phyloP scores from a whole-genome alignment of 768 basidiomycete genomes.

The Nidularia sp. region DNA sequence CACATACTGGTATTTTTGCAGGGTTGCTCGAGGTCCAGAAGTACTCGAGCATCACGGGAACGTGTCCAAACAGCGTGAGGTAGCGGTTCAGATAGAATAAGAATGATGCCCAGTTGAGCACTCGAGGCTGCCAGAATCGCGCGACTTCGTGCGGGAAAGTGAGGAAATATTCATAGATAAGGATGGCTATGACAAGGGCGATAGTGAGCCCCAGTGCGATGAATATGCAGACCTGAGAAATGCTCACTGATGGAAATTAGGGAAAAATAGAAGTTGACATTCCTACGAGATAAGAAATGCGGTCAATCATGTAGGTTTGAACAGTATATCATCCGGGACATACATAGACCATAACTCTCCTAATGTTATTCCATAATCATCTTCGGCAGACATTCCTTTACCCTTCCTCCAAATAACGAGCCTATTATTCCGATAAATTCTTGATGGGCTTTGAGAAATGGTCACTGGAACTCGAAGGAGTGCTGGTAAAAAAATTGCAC shows the following conservation, averaged over 20 bases:
- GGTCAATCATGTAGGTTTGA: too few species aligned
- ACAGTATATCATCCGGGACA: too few species aligned
- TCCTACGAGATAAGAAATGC: too few species aligned
- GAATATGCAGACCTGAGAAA: neutral
- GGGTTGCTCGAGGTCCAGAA: slow-evolving; percentile 24
- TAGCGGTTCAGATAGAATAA: slow-evolving; percentile 42
- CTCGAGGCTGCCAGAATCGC: slow-evolving; percentile 32
- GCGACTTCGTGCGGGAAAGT: slow-evolving; percentile 39
- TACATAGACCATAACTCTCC: too few species aligned
- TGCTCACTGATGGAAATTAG: neutral
- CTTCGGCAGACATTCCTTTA: too few species aligned
- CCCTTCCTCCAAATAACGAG: too few species aligned
- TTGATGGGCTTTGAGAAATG: too few species aligned
- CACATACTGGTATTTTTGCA: slow-evolving; percentile 20
- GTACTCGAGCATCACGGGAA: slow-evolving; percentile 27
- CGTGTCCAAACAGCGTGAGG: slow-evolving; percentile 28
- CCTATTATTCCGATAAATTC: too few species aligned
- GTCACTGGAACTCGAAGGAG: too few species aligned
- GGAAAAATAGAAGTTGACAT: too few species aligned
- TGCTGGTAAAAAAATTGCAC: too few species aligned
- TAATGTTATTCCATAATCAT: too few species aligned
- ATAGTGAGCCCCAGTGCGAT: neutral
- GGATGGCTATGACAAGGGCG: slow-evolving; percentile 19
- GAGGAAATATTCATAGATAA: slow-evolving; percentile 42
- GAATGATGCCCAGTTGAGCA: slow-evolving; percentile 22